Conservation (phyloP, 306 rosid genomes). For the Quercus ilex region DNA sequence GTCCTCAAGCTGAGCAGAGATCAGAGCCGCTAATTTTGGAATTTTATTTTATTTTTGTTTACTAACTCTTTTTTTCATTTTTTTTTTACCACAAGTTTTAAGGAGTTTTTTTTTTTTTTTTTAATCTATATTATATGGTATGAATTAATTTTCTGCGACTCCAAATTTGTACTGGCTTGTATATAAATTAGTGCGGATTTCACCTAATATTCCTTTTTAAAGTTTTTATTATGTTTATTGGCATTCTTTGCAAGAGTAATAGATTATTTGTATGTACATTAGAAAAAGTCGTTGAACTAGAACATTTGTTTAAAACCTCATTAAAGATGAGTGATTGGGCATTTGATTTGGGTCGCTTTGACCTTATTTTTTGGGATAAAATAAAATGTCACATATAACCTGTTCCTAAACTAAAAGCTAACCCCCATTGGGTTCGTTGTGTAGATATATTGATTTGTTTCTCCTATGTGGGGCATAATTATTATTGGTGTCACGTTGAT, state of each 20-base stretch:
- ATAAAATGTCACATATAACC: too few relatives aligned
- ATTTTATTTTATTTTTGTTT: not conserved
- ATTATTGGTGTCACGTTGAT: too few relatives aligned
- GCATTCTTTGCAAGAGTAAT: not conserved
- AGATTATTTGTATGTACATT: not conserved
- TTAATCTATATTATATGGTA: not conserved
- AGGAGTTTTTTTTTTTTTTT: not conserved
- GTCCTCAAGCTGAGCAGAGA: conserved; percentile 37
- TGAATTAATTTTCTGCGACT: not conserved
- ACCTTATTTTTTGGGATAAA: too few relatives aligned
- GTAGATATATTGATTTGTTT: too few relatives aligned
- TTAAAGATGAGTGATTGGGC: too few relatives aligned
- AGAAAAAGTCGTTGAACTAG: not conserved
- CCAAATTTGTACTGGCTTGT: not conserved
- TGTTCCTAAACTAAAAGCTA: too few relatives aligned
- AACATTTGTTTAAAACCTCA: too few relatives aligned
- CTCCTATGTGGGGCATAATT: too few relatives aligned
- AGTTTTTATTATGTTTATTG: not conserved
- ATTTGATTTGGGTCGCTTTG: too few relatives aligned
- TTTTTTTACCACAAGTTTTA: not conserved
- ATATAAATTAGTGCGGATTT: not conserved
- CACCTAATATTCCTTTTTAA: not conserved
- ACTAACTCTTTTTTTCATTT: not conserved
- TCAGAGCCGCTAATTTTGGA: conserved; percentile 14
- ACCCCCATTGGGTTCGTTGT: not conserved